Percentiles rank a stretch among this genome's conserved stretches.
These are phyloP conservation scores for Didymosphaeria variabile DNA, from an alignment of 2,329 filamentous ascomycete genomes.

Conservation along the genomic window DNA sequence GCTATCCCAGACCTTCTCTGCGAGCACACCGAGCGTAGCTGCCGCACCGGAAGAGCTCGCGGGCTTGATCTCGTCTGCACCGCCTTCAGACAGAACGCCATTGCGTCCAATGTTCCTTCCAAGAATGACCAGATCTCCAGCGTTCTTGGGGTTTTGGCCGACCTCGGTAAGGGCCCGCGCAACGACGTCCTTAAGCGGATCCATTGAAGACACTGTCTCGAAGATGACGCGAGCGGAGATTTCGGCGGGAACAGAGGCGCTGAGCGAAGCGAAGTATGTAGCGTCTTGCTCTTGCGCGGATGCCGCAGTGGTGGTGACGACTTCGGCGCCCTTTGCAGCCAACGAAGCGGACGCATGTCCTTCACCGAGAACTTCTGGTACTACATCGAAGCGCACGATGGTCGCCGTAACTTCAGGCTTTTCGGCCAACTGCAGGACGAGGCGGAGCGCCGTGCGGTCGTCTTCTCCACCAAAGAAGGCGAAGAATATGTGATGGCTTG, in stretches of 20 bases:
- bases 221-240: slow-evolving; percentile 68
- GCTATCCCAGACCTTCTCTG: slow-evolving; percentile 66
- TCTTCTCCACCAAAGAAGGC: slow-evolving; percentile 87
- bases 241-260: slow-evolving; percentile 63
- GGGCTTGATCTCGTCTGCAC: slow-evolving; percentile 52
- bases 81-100: slow-evolving; percentile 29
- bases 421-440: slow-evolving; percentile 84
- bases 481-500: slow-evolving; percentile 83
- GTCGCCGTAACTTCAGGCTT: slow-evolving; percentile 82
- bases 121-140: slow-evolving; percentile 75
- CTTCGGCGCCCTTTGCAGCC: slow-evolving; percentile 28
- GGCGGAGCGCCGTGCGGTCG: slow-evolving; percentile 78
- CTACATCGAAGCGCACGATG: slow-evolving; percentile 67
- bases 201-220: slow-evolving; percentile 50
- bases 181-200: slow-evolving; percentile 57
- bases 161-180: slow-evolving; percentile 67
- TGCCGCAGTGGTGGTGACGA: slow-evolving; percentile 18
- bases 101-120: slow-evolving; percentile 59
- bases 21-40: slow-evolving; percentile 66
- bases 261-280: slow-evolving; percentile 66
- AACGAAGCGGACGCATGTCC: slow-evolving; percentile 20
- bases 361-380: slow-evolving; percentile 29
- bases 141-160: slow-evolving; percentile 68
- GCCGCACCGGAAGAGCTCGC: slow-evolving; percentile 38
- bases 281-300: slow-evolving; percentile 55